Conservation (phyloP, 371 early-diverging fungal species). For the Funneliformis caledonium region DNA sequence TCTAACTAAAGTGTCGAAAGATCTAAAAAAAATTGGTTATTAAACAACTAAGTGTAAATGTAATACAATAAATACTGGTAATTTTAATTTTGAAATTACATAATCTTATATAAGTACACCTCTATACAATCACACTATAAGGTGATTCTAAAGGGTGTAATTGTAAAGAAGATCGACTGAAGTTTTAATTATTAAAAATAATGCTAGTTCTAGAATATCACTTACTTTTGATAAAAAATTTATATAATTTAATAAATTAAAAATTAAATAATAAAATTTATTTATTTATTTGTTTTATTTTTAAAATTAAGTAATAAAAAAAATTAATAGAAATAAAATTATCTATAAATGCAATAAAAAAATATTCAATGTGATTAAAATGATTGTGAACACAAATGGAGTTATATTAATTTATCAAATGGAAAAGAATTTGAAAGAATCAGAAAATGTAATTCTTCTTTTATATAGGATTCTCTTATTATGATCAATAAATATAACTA, state of each 20-base stretch:
- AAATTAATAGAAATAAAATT: neutral
- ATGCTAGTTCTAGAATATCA: neutral
- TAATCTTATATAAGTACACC: no score
- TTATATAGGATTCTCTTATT: neutral
- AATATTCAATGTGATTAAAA: neutral
- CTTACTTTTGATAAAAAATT: neutral
- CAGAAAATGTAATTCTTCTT: neutral
- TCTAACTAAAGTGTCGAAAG: no score
- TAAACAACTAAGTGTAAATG: no score
- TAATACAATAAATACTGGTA: no score
- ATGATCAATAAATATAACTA: neutral
- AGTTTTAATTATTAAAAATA: neutral
- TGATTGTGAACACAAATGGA: slow-evolving; percentile 1
- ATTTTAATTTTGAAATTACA: no score
- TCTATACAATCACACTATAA: no score
- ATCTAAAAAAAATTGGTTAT: no score
- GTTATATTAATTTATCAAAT: slow-evolving; percentile 5
- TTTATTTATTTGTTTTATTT: neutral
- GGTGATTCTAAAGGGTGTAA: no score
- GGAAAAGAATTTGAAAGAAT: neutral
- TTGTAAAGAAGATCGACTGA: no score
- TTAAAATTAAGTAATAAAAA: neutral
- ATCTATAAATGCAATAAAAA: neutral
- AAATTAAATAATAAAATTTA: neutral
- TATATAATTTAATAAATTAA: no score